Conservation (phyloP, 768 basidiomycete species). For the Astraeus odoratus region DNA sequence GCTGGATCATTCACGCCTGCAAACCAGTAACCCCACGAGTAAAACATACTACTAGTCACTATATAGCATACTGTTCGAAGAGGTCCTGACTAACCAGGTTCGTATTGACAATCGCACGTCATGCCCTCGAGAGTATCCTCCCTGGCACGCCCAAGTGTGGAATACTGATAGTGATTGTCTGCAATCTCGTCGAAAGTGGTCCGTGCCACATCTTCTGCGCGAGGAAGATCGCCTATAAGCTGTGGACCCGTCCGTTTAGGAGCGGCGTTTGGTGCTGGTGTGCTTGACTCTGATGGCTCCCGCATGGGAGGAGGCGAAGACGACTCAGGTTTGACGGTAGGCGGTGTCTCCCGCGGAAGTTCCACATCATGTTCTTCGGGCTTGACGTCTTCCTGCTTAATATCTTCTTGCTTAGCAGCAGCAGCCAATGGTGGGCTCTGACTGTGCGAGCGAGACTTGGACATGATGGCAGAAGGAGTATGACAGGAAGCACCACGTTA, state of each 20-base stretch:
- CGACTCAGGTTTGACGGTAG: conserved; percentile 21
- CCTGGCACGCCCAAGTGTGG: conserved; percentile 77
- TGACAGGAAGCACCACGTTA: conserved; percentile 8
- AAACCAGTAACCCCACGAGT: conserved; percentile 18
- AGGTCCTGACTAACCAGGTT: conserved; percentile 57
- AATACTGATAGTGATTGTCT: conserved; percentile 83
- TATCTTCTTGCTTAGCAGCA: conserved; percentile 2
- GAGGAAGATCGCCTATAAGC: conserved; percentile 76
- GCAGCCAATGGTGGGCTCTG: conserved; percentile 21
- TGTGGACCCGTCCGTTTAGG: conserved; percentile 41
- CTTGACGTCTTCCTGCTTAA: conserved; percentile 8
- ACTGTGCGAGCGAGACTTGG: conserved; percentile 21
- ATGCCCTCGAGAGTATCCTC: conserved; percentile 90
- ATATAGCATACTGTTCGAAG: conserved; percentile 19
- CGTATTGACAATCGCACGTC: conserved; percentile 89
- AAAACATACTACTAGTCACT: conserved; percentile 18
- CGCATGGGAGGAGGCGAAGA: conserved; percentile 28
- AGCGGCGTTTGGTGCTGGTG: conserved; percentile 31
- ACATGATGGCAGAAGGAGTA: conserved; percentile 21
- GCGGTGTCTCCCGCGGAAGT: conserved; percentile 21
- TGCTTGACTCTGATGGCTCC: conserved; percentile 30
- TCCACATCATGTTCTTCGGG: conserved; percentile 10
- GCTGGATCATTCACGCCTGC: conserved; percentile 55
- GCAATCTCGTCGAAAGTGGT: conserved; percentile 65
- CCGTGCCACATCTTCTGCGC: conserved; percentile 67